Evolutionary conservation across 176 grass and related monocot genomes (phyloP), one percentile per base, ranked within the genome.

Genomic region (Pontederia paniculata): DNA sequence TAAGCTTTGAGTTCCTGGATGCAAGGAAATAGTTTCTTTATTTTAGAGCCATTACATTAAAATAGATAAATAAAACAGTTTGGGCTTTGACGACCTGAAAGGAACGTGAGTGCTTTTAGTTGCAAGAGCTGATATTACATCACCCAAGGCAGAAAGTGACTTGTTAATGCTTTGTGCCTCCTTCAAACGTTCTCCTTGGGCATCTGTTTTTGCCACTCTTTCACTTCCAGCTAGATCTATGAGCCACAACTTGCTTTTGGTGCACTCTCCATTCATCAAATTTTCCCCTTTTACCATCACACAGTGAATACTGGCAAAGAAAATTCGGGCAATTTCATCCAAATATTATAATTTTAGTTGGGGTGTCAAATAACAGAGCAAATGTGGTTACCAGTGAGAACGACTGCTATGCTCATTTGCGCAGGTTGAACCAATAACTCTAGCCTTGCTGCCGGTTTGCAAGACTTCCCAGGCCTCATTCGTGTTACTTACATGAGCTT

Each of bases 401-500:
- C 93, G 75, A 60, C 86, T 98, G 72, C 93, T 98, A 48, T 98
- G 93, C 54, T 98, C 93, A 16, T 98, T 98, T 62, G 93, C 86
- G 75, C 84, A 91, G 11, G 93, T 98, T 0, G 93, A 89, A 52
- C 86, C 86, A 41, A 98, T 80, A 44, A 62, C 77, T 65, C 93
- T 87, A 15, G 86, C 86, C 77, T 84, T 91, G 72, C 93, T 98
- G 64, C 93, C 86, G 62, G 80, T 89, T 82, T 88, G 72, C 12
- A 98, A 22, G 51, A 91, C 86, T 10, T 83, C 86, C 93, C 93
- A 98, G n/a, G 81, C 93, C 65, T 98, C 93, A 49, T 58, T 72
- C 83, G 88, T 80, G 47, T 77, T 77, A 52, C 21, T 66, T 19
- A 98, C 93, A 7, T 31, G 80, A 74, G 83, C 93, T 65, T 91